Evolutionary conservation across 805 yeast species (phyloP).

Genomic region (Tetrapisispora pingtungensis): DNA sequence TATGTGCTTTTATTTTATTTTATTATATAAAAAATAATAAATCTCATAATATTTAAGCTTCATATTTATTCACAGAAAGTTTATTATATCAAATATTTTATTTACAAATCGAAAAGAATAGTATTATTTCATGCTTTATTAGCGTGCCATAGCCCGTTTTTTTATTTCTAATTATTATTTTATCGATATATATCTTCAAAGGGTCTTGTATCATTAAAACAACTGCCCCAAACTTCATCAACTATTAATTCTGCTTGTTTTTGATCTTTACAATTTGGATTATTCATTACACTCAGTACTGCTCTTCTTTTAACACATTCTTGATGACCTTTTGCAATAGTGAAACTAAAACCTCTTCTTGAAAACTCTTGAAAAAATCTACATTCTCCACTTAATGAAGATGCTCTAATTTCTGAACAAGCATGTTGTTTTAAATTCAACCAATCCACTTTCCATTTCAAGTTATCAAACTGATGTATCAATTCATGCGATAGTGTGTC

Average conservation of each 20-base stretch:
- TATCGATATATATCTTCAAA: constrained; percentile 82
- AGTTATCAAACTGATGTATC: constrained; percentile 85
- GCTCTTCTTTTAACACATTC: constrained; percentile 88
- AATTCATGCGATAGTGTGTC: constrained; percentile 89
- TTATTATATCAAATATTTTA: neutral
- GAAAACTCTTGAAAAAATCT: constrained; percentile 77
- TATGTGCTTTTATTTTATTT: neutral
- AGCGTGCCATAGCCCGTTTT: no score
- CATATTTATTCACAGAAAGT: no score
- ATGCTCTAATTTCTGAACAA: constrained; percentile 91
- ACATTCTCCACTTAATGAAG: constrained; percentile 90
- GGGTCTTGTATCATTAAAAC: constrained; percentile 92
- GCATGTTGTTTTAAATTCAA: constrained; percentile 83
- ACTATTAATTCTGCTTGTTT: constrained; percentile 74
- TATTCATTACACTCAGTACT: constrained; percentile 67
- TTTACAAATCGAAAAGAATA: constrained; percentile 1
- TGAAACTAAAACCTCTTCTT: constrained; percentile 30
- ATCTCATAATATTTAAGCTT: no score
- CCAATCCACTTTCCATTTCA: constrained; percentile 84
- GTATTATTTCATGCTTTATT: no score
- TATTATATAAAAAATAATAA: neutral
- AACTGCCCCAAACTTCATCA: constrained; percentile 81
- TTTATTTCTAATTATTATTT: no score
- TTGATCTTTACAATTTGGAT: constrained; percentile 67
- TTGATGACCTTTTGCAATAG: constrained; percentile 77